A percentile compares a stretch with the other conserved stretches of the same genome.
Conservation (phyloP, 768 basidiomycete genomes). For the Paxillus ammoniavirescens region DNA sequence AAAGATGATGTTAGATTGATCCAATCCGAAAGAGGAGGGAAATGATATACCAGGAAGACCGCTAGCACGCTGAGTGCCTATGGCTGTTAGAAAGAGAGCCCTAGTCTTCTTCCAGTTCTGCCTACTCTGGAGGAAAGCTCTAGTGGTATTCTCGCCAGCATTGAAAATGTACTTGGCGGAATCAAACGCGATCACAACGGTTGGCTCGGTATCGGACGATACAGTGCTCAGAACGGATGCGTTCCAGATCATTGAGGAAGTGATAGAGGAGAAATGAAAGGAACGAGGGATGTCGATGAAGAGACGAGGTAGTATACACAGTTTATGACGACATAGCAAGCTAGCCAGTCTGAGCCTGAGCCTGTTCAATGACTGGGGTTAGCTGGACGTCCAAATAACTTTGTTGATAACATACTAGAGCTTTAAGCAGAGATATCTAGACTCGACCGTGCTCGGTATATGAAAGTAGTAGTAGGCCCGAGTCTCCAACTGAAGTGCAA, state of each 20-base stretch:
- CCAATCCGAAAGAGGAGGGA: background rate
- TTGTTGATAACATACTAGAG: no score
- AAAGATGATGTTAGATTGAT: background rate
- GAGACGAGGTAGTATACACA: constrained; percentile 22
- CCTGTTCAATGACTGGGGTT: background rate
- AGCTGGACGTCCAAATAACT: background rate
- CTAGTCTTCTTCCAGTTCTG: constrained; percentile 65
- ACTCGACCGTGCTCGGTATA: no score
- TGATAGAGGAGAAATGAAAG: constrained; percentile 16
- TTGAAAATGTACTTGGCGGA: constrained; percentile 87
- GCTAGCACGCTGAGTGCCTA: constrained; percentile 57
- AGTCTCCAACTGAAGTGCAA: no score
- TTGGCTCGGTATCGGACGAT: constrained; percentile 80
- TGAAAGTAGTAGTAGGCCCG: no score
- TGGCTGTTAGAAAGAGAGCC: constrained; percentile 70
- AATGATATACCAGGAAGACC: constrained; percentile 67
- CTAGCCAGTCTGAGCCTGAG: constrained; percentile 20
- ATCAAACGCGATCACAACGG: constrained; percentile 73
- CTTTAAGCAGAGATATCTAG: no score
- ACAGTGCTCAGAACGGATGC: constrained; percentile 55
- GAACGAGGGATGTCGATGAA: constrained; percentile 2
- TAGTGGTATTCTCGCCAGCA: constrained; percentile 75
- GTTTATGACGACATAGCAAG: constrained; percentile 24
- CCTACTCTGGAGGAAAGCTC: constrained; percentile 68
- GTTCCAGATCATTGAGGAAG: constrained; percentile 55